A percentile compares a stretch with the other conserved stretches of the same genome.
phyloP scores from a whole-genome alignment of 805 yeast genomes.

The Suhomyces sp. region DNA sequence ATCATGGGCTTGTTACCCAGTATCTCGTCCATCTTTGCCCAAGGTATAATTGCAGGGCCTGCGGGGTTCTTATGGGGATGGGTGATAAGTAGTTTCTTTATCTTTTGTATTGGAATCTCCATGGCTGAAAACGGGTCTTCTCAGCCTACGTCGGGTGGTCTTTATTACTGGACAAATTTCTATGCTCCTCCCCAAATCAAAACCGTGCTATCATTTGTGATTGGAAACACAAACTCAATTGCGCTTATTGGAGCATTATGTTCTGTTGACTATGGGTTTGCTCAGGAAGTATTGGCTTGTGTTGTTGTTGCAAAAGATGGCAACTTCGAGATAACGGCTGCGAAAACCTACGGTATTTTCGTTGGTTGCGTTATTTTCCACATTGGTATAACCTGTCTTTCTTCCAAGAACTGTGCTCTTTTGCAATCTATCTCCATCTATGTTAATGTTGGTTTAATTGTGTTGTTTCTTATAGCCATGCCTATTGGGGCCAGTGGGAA shows the following conservation, averaged over 20 bases:
- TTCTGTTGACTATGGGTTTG: conserved; percentile 32
- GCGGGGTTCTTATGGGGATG: conserved; percentile 35
- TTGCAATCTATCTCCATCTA: conserved; percentile 28
- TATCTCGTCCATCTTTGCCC: conserved; percentile 24
- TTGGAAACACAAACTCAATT: conserved; percentile 30
- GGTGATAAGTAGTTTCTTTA: conserved; percentile 25
- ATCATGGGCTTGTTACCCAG: conserved; percentile 37
- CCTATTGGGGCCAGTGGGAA: conserved; percentile 31
- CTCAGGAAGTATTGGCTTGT: conserved; percentile 24
- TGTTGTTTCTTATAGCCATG: conserved; percentile 27
- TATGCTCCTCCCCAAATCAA: conserved; percentile 26
- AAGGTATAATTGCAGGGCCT: conserved; percentile 29
- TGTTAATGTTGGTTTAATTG: conserved; percentile 22
- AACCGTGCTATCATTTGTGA: conserved; percentile 23
- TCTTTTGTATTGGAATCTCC: conserved; percentile 27
- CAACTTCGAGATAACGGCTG: conserved; percentile 25
- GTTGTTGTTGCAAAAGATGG: conserved; percentile 32
- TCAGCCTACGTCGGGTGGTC: conserved; percentile 33
- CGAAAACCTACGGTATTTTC: conserved; percentile 30
- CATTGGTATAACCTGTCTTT: conserved; percentile 21
- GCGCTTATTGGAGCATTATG: conserved; percentile 33
- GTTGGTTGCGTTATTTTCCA: conserved; percentile 28
- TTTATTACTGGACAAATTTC: conserved; percentile 37
- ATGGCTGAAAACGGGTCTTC: conserved; percentile 28
- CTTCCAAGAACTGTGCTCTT: conserved; percentile 23